Evolutionary conservation across 345 rosid genomes (phyloP).

Genomic region (Pistacia vera): DNA sequence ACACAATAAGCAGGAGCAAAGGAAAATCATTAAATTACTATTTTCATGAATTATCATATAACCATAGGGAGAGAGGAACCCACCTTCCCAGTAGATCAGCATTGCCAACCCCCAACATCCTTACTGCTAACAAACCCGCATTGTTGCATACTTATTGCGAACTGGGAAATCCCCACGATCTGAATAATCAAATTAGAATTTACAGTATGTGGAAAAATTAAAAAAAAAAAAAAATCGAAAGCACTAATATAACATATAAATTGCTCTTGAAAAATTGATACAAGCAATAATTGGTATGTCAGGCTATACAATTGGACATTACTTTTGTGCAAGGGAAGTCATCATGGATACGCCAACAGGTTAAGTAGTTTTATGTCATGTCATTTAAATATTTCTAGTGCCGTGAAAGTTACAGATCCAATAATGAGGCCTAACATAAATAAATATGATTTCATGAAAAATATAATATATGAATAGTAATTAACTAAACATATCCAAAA

Average conservation of each 20-base stretch:
- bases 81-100: constrained; percentile 61
- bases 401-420: background rate
- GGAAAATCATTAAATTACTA: too few relatives aligned
- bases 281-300: background rate
- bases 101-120: constrained; percentile 77
- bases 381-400: background rate
- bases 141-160: constrained; percentile 84
- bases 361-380: background rate
- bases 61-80: constrained; percentile 8
- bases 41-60: background rate
- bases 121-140: constrained; percentile 81
- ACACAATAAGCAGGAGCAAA: background rate
- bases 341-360: too few relatives aligned
- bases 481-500: background rate
- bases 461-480: too few relatives aligned
- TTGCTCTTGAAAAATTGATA: background rate
- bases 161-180: constrained; percentile 98
- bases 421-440: background rate
- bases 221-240: too few relatives aligned
- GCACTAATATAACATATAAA: background rate
- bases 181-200: constrained; percentile 20
- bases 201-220: background rate
- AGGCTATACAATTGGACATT: background rate
- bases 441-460: too few relatives aligned
- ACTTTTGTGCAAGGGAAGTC: background rate